Evolutionary conservation across 2,329 filamentous ascomycete species (phyloP).

Genomic region (Laburnicola sp.): DNA sequence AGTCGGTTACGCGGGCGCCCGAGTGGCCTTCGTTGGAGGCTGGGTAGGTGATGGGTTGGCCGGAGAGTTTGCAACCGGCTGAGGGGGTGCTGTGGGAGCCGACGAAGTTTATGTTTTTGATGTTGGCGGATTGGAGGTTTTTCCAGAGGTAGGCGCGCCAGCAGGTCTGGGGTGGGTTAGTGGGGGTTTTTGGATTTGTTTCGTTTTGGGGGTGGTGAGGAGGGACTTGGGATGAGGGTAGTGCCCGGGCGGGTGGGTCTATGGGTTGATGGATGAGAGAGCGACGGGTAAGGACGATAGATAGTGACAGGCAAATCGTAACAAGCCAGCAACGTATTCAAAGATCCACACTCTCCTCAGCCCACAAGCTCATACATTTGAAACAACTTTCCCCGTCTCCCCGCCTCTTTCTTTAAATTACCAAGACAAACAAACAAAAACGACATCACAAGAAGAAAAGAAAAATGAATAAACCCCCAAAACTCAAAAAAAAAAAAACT

Average conservation of each 20-base stretch:
- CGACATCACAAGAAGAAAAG: no score
- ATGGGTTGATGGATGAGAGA: no score
- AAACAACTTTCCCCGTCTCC: no score
- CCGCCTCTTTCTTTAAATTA: no score
- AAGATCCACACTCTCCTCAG: no score
- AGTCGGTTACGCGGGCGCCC: conserved; percentile 47
- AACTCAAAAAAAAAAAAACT: conserved; percentile 5
- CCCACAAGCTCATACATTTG: no score
- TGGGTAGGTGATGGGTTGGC: conserved; percentile 47
- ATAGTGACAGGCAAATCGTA: no score
- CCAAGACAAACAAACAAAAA: no score
- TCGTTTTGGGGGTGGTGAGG: no score
- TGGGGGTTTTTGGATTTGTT: not conserved
- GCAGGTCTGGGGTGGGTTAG: conserved; percentile 33
- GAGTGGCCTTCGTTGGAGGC: conserved; percentile 52
- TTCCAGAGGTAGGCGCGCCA: conserved; percentile 42
- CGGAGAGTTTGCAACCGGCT: conserved; percentile 21
- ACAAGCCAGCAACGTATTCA: no score
- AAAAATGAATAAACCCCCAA: not conserved
- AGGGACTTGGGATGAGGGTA: not conserved
- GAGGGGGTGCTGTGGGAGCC: conserved; percentile 33
- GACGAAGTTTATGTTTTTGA: conserved; percentile 42
- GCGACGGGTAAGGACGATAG: no score
- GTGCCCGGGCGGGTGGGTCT: no score
- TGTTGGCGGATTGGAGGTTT: conserved; percentile 27